Conservation (phyloP, 2,329 filamentous ascomycete species). For the Epichloe sibirici region DNA sequence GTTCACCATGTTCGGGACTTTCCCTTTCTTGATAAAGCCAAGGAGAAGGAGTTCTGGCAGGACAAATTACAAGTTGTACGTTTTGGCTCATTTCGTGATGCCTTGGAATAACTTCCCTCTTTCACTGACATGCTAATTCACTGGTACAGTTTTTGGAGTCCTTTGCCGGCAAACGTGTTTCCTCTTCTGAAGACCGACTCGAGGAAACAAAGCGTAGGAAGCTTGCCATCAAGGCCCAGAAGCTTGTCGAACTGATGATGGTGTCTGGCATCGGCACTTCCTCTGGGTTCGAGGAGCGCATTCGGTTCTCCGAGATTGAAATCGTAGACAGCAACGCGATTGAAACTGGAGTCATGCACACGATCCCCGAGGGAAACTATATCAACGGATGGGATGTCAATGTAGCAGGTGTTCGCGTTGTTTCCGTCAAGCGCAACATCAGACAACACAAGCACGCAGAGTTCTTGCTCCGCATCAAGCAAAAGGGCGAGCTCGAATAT, state of each 20-base stretch:
- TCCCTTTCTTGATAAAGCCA: slow-evolving; percentile 90
- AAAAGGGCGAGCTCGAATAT: slow-evolving; percentile 59
- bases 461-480: slow-evolving; percentile 79
- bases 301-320: slow-evolving; percentile 92
- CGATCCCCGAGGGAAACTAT: slow-evolving; percentile 78
- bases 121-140: not conserved
- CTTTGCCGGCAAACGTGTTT: slow-evolving; percentile 94
- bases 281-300: slow-evolving; percentile 93
- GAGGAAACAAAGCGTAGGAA: slow-evolving; percentile 95
- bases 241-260: slow-evolving; percentile 98
- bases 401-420: slow-evolving; percentile 75
- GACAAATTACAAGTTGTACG: slow-evolving; percentile 87
- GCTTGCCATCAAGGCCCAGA: slow-evolving; percentile 82
- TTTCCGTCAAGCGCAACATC: slow-evolving; percentile 71
- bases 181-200: slow-evolving; percentile 86
- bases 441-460: slow-evolving; percentile 88
- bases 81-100: slow-evolving; percentile 14
- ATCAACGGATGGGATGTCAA: slow-evolving; percentile 98
- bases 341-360: slow-evolving; percentile 76
- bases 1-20: slow-evolving; percentile 97
- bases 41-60: slow-evolving; percentile 99
- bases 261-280: slow-evolving; percentile 92
- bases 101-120: not conserved
- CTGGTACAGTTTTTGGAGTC: slow-evolving; percentile 73
- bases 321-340: slow-evolving; percentile 90